A percentile compares a stretch with the other conserved stretches of the same genome.
Evolutionary conservation across 805 yeast species (phyloP).

Genomic region (Zygoascus ofunaensis): DNA sequence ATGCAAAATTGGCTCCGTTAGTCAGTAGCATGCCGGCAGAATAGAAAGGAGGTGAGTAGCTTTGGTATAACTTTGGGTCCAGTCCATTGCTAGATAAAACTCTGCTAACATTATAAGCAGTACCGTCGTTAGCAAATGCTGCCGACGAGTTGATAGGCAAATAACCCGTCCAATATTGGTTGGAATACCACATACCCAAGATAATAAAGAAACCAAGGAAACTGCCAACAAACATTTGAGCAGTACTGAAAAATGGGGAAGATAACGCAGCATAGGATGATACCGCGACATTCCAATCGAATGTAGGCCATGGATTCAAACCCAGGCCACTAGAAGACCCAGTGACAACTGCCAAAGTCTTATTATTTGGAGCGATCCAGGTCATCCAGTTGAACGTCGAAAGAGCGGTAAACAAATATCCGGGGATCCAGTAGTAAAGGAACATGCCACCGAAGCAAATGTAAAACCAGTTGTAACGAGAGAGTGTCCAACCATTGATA

Average conservation of each 20-base stretch:
- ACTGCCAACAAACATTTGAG: conserved; percentile 32
- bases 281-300: conserved; percentile 36
- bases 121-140: conserved; percentile 46
- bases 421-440: conserved; percentile 61
- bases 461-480: conserved; percentile 45
- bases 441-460: conserved; percentile 36
- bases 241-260: conserved; percentile 35
- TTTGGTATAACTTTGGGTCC: conserved; percentile 39
- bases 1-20: conserved; percentile 49
- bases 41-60: conserved; percentile 62
- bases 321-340: conserved; percentile 50
- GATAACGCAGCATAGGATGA: conserved; percentile 28
- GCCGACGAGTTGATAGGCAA: conserved; percentile 50
- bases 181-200: conserved; percentile 44
- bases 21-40: conserved; percentile 38
- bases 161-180: conserved; percentile 51
- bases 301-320: conserved; percentile 38
- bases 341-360: conserved; percentile 50
- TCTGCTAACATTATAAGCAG: conserved; percentile 38
- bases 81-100: conserved; percentile 39
- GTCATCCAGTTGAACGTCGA: conserved; percentile 55
- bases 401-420: conserved; percentile 53
- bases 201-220: conserved; percentile 40
- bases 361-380: conserved; percentile 49
- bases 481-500: conserved; percentile 53